phyloP scores from a whole-genome alignment of 306 rosid species.

The Gastrolobium bilobum region DNA sequence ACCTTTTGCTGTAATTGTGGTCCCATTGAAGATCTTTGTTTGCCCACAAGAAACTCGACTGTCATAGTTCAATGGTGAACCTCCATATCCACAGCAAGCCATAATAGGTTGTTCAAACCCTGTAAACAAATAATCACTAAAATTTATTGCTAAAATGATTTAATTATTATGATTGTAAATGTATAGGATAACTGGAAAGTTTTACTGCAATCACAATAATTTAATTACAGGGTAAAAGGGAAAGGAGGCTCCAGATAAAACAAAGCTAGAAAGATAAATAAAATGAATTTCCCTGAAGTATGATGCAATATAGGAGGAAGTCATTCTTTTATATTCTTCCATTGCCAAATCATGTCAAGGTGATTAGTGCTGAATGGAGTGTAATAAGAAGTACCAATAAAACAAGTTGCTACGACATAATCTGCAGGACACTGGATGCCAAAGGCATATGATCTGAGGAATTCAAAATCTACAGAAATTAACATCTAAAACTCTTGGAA shows the following conservation, averaged over 20 bases:
- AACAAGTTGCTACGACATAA: too few relatives aligned
- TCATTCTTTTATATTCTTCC: not conserved
- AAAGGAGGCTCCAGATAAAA: not conserved
- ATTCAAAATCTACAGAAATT: not conserved
- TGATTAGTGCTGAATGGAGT: too few relatives aligned
- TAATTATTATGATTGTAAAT: not conserved
- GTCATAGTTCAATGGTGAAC: conserved; percentile 77
- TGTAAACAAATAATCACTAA: conserved; percentile 43
- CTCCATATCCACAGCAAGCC: conserved; percentile 91
- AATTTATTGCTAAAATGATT: not conserved
- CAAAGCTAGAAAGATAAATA: not conserved
- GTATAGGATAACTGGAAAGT: not conserved
- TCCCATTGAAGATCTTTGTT: conserved; percentile 70
- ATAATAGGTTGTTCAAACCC: conserved; percentile 78
- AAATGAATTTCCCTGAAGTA: not conserved
- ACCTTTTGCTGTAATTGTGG: conserved; percentile 65
- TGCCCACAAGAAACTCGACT: conserved; percentile 64
- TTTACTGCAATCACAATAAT: not conserved
- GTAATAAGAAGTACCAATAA: too few relatives aligned
- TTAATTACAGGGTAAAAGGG: not conserved
- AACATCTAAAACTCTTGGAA: not conserved
- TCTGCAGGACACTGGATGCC: too few relatives aligned
- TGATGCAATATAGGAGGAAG: not conserved
- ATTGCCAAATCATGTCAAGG: conserved; percentile 3
- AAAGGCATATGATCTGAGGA: not conserved